A percentile compares a stretch with the other conserved stretches of the same genome.
phyloP scores from a whole-genome alignment of 2,329 filamentous ascomycete species.

The Aspergillus pseudonomiae region DNA sequence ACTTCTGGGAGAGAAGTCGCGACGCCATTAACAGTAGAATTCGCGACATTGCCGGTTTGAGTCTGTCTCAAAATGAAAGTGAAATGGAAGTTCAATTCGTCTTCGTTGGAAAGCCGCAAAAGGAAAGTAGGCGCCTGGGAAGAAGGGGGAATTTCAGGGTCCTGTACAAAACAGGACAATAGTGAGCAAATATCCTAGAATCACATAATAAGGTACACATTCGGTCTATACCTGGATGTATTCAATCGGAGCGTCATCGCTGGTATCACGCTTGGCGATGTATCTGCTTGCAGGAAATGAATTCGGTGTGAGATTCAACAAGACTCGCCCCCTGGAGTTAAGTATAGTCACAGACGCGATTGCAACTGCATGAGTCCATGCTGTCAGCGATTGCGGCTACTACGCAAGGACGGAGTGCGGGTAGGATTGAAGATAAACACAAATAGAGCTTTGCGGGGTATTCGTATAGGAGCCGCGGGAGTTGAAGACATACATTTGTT shows the following conservation, averaged over 20 bases:
- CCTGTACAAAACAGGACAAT: constrained; percentile 56
- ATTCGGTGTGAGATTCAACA: constrained; percentile 81
- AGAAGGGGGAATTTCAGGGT: constrained; percentile 66
- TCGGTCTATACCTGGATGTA: constrained; percentile 77
- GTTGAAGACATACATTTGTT: constrained; percentile 68
- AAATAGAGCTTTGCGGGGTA: not conserved
- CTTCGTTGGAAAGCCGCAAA: constrained; percentile 83
- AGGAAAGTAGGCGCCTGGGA: constrained; percentile 68
- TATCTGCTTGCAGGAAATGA: constrained; percentile 82
- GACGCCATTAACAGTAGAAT: constrained; percentile 52
- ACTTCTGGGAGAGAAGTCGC: constrained; percentile 54
- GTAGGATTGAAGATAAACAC: not conserved
- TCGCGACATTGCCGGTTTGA: constrained; percentile 54
- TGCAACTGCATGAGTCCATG: constrained; percentile 63
- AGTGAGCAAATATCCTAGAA: constrained; percentile 1
- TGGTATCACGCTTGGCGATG: constrained; percentile 68
- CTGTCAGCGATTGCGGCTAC: constrained; percentile 3
- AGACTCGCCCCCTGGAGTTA: constrained; percentile 74
- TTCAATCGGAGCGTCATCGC: constrained; percentile 78
- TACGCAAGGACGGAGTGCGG: not conserved
- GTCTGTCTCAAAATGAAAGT: constrained; percentile 75
- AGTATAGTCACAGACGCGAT: constrained; percentile 82
- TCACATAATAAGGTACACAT: not conserved
- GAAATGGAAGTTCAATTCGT: constrained; percentile 91
- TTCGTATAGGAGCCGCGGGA: not conserved